phyloP scores from a whole-genome alignment of 2,329 filamentous ascomycete species.

The Orbilia javanica region DNA sequence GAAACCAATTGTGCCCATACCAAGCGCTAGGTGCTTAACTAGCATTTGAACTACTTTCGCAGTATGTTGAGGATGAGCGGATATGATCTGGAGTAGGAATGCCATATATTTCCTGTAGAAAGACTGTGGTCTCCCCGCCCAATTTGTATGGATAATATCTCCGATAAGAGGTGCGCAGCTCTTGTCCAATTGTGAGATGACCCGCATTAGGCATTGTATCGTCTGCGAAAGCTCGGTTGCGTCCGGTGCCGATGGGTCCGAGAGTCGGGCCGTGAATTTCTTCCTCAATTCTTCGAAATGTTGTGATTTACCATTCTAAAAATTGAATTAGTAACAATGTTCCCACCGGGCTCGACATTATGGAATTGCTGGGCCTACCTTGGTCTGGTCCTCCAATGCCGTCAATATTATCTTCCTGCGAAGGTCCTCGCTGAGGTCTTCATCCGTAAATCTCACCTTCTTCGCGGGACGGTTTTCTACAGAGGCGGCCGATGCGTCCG shows the following conservation, averaged over 20 bases:
- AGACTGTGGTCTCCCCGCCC: constrained; percentile 74
- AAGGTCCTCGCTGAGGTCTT: constrained; percentile 44
- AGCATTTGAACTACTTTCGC: constrained; percentile 81
- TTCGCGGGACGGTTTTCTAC: constrained; percentile 43
- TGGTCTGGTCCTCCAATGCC: constrained; percentile 52
- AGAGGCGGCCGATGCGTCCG: constrained; percentile 43
- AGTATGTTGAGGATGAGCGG: constrained; percentile 84
- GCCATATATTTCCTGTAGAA: constrained; percentile 77
- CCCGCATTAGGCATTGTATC: constrained; percentile 74
- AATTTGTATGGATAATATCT: constrained; percentile 73
- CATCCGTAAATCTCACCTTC: constrained; percentile 57
- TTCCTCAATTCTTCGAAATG: constrained; percentile 59
- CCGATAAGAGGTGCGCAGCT: constrained; percentile 73
- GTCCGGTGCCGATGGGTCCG: constrained; percentile 63
- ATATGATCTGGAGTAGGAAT: constrained; percentile 79
- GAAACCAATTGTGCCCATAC: constrained; percentile 67
- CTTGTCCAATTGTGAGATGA: constrained; percentile 73
- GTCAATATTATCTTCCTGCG: constrained; percentile 48
- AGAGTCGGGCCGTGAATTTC: constrained; percentile 61
- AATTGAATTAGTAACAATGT: neutral
- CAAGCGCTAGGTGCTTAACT: constrained; percentile 78
- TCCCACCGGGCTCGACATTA: neutral
- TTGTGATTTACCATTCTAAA: constrained; percentile 35
- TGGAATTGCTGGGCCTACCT: constrained; percentile 9
- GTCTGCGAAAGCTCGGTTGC: constrained; percentile 65